Percentiles rank a stretch among this genome's conserved stretches.
phyloP scores from a whole-genome alignment of 495 filamentous ascomycete species.

The Penicillium coffeae region DNA sequence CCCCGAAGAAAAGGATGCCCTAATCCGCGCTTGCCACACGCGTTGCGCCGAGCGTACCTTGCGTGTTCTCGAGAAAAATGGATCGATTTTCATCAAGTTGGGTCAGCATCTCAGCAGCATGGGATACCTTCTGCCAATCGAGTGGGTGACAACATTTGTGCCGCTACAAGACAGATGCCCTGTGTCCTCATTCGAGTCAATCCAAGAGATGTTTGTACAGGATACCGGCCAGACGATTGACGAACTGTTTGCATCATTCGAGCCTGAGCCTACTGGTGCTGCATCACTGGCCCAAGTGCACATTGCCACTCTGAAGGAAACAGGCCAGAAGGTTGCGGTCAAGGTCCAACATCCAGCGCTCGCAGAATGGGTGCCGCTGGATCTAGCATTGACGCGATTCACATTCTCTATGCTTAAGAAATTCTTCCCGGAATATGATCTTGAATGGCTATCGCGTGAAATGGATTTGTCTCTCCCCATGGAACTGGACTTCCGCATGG shows the following conservation, averaged over 20 bases:
- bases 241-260: constrained; percentile 83
- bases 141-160: constrained; percentile 96
- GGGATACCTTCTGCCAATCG: constrained; percentile 87
- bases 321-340: constrained; percentile 88
- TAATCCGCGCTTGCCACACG: constrained; percentile 84
- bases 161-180: constrained; percentile 96
- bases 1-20: constrained; percentile 55
- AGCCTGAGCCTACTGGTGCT: constrained; percentile 75
- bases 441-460: constrained; percentile 92
- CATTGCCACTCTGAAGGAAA: constrained; percentile 77
- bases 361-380: constrained; percentile 87
- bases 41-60: constrained; percentile 88
- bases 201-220: constrained; percentile 75
- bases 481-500: constrained; percentile 85
- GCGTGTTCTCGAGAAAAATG: constrained; percentile 84
- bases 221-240: constrained; percentile 79
- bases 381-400: constrained; percentile 80
- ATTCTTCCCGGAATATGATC: constrained; percentile 96
- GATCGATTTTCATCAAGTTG: constrained; percentile 96
- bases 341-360: constrained; percentile 94
- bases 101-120: constrained; percentile 96
- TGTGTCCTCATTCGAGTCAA: constrained; percentile 84
- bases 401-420: constrained; percentile 85
- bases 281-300: constrained; percentile 96
- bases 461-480: constrained; percentile 87